Evolutionary conservation across 768 basidiomycete species (phyloP).

Genomic region (Clavaria fumosa): DNA sequence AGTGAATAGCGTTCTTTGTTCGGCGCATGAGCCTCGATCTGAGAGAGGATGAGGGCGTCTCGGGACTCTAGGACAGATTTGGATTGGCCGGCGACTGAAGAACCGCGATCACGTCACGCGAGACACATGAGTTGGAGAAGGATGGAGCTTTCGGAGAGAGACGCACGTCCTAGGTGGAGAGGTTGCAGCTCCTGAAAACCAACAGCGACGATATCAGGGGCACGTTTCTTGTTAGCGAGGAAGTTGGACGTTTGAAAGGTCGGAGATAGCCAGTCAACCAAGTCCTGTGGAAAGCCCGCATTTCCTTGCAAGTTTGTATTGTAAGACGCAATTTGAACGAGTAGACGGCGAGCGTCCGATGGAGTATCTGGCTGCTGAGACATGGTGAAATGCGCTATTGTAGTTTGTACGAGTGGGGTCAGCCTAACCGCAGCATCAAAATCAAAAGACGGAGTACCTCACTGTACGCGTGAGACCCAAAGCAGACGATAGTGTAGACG

Average conservation of each 20-base stretch:
- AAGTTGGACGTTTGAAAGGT: slow-evolving; percentile 63
- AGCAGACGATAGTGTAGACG: no score
- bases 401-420: no score
- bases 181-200: slow-evolving; percentile 91
- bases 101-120: no score
- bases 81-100: slow-evolving; percentile 64
- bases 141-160: neutral
- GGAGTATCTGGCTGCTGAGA: no score
- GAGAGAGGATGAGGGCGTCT: slow-evolving; percentile 54
- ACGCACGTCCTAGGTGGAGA: slow-evolving; percentile 72
- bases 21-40: slow-evolving; percentile 56
- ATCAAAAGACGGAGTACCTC: no score
- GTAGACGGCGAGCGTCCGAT: slow-evolving; percentile 22
- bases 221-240: slow-evolving; percentile 40
- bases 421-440: no score
- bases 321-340: slow-evolving; percentile 78
- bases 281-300: slow-evolving; percentile 59
- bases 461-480: no score
- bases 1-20: slow-evolving; percentile 65
- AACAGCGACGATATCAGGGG: slow-evolving; percentile 80
- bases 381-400: no score
- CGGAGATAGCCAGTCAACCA: slow-evolving; percentile 85
- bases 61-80: slow-evolving; percentile 51
- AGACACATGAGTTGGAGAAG: slow-evolving; percentile 5
- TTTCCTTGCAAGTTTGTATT: slow-evolving; percentile 83